A percentile compares a stretch with the other conserved stretches of the same genome.
Conservation (phyloP, 768 basidiomycete species). For the Pleurotus sapidus region DNA sequence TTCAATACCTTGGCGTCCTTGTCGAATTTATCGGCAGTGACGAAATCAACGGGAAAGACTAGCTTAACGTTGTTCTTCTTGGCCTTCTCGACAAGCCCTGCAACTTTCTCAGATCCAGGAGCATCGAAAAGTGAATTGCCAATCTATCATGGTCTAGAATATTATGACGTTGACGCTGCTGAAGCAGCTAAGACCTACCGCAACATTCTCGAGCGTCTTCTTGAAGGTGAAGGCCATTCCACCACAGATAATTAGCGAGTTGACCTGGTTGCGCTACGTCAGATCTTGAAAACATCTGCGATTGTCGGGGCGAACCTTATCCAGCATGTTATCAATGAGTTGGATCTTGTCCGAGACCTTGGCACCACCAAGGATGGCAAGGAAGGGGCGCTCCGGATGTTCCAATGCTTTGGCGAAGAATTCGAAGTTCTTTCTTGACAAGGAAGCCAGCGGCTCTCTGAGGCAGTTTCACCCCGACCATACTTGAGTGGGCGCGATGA, state of each 20-base stretch:
- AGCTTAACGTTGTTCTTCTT: conserved; percentile 89
- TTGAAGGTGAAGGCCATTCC: conserved; percentile 99
- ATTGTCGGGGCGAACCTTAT: conserved; percentile 59
- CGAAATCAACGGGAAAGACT: conserved; percentile 93
- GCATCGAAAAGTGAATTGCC: conserved; percentile 93
- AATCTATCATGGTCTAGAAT: conserved; percentile 52
- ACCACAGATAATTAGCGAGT: conserved; percentile 94
- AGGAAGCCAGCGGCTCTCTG: conserved; percentile 95
- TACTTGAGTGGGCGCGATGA: conserved; percentile 96
- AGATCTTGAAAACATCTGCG: no score
- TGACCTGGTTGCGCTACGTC: conserved; percentile 50
- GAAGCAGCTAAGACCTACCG: conserved; percentile 14
- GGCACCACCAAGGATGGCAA: conserved; percentile 97
- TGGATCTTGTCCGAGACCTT: conserved; percentile 99
- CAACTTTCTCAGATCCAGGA: conserved; percentile 85
- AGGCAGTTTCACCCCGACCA: conserved; percentile 94
- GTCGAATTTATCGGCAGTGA: conserved; percentile 94
- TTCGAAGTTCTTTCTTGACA: conserved; percentile 98
- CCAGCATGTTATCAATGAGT: conserved; percentile 97
- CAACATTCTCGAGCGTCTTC: conserved; percentile 80
- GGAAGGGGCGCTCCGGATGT: conserved; percentile 91
- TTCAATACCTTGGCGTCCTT: conserved; percentile 74
- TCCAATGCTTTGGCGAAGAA: conserved; percentile 98
- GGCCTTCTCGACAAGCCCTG: conserved; percentile 83
- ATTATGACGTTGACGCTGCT: conserved; percentile 1